A percentile compares a stretch with the other conserved stretches of the same genome.
phyloP scores from a whole-genome alignment of 495 filamentous ascomycete species.

The Trichoderma reesei region DNA sequence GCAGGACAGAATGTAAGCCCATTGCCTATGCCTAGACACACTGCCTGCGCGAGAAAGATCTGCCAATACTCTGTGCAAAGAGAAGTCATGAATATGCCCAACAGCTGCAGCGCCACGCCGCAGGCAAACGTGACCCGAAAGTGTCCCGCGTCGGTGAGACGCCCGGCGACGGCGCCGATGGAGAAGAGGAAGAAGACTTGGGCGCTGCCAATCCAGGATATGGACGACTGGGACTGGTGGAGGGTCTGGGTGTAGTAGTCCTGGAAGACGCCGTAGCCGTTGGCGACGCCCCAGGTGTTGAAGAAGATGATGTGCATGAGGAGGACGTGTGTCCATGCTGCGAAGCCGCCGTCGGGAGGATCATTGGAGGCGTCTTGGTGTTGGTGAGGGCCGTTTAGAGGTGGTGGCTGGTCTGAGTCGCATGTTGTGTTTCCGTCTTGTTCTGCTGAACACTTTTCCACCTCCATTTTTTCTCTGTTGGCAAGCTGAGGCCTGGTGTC shows the following conservation, averaged over 20 bases:
- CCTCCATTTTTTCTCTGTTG: not conserved
- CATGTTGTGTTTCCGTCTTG: not conserved
- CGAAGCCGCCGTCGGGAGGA: conserved; percentile 51
- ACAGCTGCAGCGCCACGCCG: conserved; percentile 32
- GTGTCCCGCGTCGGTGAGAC: conserved; percentile 48
- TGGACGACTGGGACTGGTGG: conserved; percentile 32
- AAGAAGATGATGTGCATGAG: conserved; percentile 57
- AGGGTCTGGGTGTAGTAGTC: conserved; percentile 51
- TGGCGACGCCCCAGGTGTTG: conserved; percentile 70
- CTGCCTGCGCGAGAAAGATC: conserved; percentile 62
- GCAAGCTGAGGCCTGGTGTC: too few species aligned
- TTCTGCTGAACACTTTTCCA: not conserved
- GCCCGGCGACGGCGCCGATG: conserved; percentile 44
- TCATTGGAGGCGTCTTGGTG: conserved; percentile 38
- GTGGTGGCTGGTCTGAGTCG: not conserved
- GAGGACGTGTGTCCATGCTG: conserved; percentile 59
- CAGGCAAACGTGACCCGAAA: conserved; percentile 45
- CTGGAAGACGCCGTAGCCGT: conserved; percentile 67
- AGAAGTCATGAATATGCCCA: conserved; percentile 64
- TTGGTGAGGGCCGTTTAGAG: not conserved
- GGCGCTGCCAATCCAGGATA: conserved; percentile 53
- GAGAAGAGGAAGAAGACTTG: conserved; percentile 46
- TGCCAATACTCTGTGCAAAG: conserved; percentile 60
- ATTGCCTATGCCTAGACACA: conserved; percentile 55
- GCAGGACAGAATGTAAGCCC: conserved; percentile 59